Percentiles rank a stretch among this genome's conserved stretches.
Conservation (phyloP, 352 stramenopile genomes). For the Phytophthora citrophthora region DNA sequence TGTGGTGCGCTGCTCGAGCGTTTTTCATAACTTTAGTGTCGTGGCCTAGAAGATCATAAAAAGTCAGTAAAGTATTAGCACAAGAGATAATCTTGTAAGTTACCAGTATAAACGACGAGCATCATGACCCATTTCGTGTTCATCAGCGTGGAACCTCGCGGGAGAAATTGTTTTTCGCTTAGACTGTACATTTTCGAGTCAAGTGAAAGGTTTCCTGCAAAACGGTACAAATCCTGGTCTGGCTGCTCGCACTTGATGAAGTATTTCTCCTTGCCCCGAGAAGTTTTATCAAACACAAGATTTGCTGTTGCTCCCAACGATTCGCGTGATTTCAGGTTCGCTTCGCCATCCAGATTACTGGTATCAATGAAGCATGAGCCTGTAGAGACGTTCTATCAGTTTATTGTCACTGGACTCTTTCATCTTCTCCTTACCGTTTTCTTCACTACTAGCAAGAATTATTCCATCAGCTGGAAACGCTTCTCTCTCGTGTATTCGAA, state of each 20-base stretch:
- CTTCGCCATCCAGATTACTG: conserved; percentile 83
- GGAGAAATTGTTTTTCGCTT: conserved; percentile 78
- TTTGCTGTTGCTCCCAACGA: conserved; percentile 46
- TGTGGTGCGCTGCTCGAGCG: conserved; percentile 77
- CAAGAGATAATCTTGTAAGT: neutral
- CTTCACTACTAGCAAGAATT: conserved; percentile 85
- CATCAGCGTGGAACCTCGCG: conserved; percentile 76
- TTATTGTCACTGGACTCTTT: too few species aligned
- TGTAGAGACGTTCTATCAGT: conserved; percentile 3
- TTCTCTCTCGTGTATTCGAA: conserved; percentile 86
- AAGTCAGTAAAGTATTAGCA: neutral
- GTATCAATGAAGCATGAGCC: conserved; percentile 86
- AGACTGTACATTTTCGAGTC: conserved; percentile 68
- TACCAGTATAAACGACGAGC: conserved; percentile 78
- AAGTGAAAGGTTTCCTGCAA: conserved; percentile 73
- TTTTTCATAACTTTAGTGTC: conserved; percentile 94
- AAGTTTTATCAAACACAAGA: conserved; percentile 44
- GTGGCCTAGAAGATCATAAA: conserved; percentile 41
- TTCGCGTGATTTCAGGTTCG: conserved; percentile 77
- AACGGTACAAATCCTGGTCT: conserved; percentile 80
- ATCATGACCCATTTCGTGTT: conserved; percentile 82
- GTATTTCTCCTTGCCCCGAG: conserved; percentile 49
- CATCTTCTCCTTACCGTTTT: conserved; percentile 51
- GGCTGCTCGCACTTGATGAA: conserved; percentile 83
- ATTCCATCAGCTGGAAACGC: conserved; percentile 93